Evolutionary conservation across 208 protist genomes (phyloP), one percentile per base, ranked within the genome.

Genomic region (Phytomonas sp.): DNA sequence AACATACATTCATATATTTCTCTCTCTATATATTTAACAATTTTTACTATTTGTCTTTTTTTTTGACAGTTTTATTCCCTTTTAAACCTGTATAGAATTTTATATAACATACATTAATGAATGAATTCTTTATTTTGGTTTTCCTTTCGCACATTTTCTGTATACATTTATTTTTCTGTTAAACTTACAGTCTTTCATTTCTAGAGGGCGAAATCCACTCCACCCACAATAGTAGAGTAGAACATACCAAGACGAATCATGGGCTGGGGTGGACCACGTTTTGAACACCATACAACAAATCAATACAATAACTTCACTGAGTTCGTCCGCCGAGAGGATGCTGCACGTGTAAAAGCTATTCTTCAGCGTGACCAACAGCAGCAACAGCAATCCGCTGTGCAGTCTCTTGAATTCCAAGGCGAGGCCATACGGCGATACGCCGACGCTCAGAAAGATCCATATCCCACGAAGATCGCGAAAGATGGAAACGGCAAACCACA

Each of bases 301-400:
- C 76, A 89, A 37, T 90, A 84, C 64, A 66, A 77, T 60, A 89
- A 89, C 72, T 76, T 87, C 72, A 75, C 80, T 52, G 70, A 77
- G 33, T 67, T 71, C 32, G 90, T 95, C 60, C 26, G 69, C 3
- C 82, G 84, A 60, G 89, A 95, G 73, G 81, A 91, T 12, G 80
- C 77, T 4, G 78, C 82, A 11, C 83, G 85, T 29, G 83, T 89
- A 45, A 66, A 63, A 0, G 78, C 74, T 40, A 88, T 91, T 68
- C 12, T 78, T 2, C 67, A 71, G 23, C 37, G 62, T 12, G 70
- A 69, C 45, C 60, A 63, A 62, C 69, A 74, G 66, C 79, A 71
- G 62, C 40, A 77, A 40, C 67, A 77, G 42, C 67, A 72, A 40
- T 19, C 14, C 40, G 40, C 19, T 16, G 12, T 4, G 7, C 6